A percentile compares a stretch with the other conserved stretches of the same genome.
These are phyloP conservation scores for Thalia dealbata DNA, from an alignment of 176 grass and related monocot species.

Conservation along the genomic window DNA sequence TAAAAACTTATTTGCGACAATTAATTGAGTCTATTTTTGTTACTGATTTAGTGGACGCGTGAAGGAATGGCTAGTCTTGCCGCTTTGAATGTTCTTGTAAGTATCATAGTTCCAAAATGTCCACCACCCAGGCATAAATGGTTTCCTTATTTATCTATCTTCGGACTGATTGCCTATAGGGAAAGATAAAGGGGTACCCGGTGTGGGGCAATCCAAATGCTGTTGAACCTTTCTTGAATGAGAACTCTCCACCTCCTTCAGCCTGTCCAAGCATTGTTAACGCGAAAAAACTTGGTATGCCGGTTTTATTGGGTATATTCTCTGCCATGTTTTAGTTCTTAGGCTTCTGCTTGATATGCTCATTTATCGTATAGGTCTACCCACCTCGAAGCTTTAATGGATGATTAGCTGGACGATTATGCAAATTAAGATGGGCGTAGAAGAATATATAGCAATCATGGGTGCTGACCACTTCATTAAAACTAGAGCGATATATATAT, in stretches of 20 bases:
- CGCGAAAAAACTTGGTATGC: constrained; percentile 60
- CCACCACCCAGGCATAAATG: too few relatives aligned
- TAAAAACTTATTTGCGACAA: too few relatives aligned
- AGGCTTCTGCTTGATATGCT: not conserved
- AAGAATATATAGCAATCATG: too few relatives aligned
- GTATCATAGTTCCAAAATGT: not conserved
- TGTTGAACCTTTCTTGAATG: constrained; percentile 63
- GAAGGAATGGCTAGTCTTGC: constrained; percentile 89
- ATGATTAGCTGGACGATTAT: not conserved
- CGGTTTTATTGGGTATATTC: not conserved
- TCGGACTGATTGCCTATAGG: constrained; percentile 23
- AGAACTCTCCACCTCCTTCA: constrained; percentile 34
- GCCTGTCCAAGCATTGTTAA: constrained; percentile 89
- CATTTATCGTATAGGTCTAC: not conserved
- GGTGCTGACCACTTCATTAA: too few relatives aligned
- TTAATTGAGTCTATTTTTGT: not conserved
- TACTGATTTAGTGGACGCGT: constrained; percentile 55
- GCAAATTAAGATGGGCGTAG: not conserved
- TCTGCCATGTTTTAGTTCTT: not conserved
- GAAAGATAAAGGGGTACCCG: constrained; percentile 74
- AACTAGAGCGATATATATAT: too few relatives aligned
- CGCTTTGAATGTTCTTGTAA: constrained; percentile 87
- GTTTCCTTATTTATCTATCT: too few relatives aligned
- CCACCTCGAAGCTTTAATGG: not conserved
- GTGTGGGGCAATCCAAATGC: constrained; percentile 56